phyloP scores from a whole-genome alignment of 257 asterid genomes.

The Voacanga thouarsii region DNA sequence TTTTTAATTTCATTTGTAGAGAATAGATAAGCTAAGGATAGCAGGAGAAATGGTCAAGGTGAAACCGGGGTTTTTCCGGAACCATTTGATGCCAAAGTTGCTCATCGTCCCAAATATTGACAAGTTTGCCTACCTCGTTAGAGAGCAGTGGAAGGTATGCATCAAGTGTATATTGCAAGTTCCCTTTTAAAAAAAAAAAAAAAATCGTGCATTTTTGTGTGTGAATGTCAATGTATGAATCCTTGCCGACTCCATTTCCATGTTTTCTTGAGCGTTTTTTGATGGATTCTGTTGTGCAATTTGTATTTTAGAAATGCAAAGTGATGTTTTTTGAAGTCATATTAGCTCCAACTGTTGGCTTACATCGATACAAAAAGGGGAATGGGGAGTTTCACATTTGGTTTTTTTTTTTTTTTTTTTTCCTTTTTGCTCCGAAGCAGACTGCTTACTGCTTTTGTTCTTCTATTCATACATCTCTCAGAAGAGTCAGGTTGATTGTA shows the following conservation, averaged over 20 bases:
- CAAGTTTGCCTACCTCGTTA: slow-evolving; percentile 66
- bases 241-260: not conserved
- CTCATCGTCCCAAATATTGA: slow-evolving; percentile 90
- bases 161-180: not conserved
- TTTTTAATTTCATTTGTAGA: slow-evolving; percentile 15
- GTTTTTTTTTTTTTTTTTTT: too few species aligned
- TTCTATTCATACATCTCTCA: not conserved
- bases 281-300: not conserved
- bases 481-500: not conserved
- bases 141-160: slow-evolving; percentile 81
- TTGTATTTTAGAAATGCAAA: not conserved
- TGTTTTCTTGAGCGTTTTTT: not conserved
- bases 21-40: slow-evolving; percentile 73
- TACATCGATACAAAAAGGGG: not conserved
- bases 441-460: not conserved
- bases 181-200: not conserved
- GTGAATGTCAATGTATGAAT: not conserved
- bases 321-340: not conserved
- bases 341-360: not conserved
- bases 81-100: slow-evolving; percentile 93
- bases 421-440: not conserved
- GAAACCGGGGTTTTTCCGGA: slow-evolving; percentile 94
- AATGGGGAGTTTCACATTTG: not conserved
- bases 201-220: not conserved
- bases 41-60: slow-evolving; percentile 94